These are phyloP conservation scores for Aspergillus heteromorphus DNA, from an alignment of 495 filamentous ascomycete species.

Conservation along the genomic window DNA sequence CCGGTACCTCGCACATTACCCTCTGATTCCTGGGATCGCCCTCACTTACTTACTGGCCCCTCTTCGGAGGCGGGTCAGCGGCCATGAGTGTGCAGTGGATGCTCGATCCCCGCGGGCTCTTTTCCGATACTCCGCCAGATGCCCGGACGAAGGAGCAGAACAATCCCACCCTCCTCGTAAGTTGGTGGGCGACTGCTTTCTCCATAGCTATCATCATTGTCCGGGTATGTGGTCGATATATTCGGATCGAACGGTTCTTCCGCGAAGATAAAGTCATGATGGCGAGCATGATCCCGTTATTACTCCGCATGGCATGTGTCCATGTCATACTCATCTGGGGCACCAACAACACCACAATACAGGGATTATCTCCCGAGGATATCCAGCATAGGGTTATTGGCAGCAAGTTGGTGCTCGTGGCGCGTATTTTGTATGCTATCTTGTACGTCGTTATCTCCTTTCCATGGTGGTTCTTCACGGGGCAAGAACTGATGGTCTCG, in stretches of 20 bases:
- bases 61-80: conserved; percentile 29
- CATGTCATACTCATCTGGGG: conserved; percentile 80
- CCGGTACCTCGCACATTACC: neutral
- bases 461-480: neutral
- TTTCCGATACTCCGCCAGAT: conserved; percentile 48
- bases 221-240: conserved; percentile 70
- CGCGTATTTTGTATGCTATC: conserved; percentile 52
- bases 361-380: conserved; percentile 32
- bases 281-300: conserved; percentile 69
- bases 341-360: conserved; percentile 70
- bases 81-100: conserved; percentile 18
- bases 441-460: conserved; percentile 39
- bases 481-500: neutral
- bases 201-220: conserved; percentile 75
- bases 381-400: conserved; percentile 43
- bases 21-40: conserved; percentile 5
- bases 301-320: conserved; percentile 76
- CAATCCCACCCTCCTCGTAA: conserved; percentile 79
- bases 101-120: conserved; percentile 19
- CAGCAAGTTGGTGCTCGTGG: conserved; percentile 47
- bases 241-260: conserved; percentile 76
- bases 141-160: conserved; percentile 48
- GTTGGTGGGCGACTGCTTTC: conserved; percentile 89
- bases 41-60: conserved; percentile 16
- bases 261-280: conserved; percentile 84